Base-by-base conservation (phyloP, 2,329 filamentous ascomycete species). In the Aspergillus piperis region DNA sequence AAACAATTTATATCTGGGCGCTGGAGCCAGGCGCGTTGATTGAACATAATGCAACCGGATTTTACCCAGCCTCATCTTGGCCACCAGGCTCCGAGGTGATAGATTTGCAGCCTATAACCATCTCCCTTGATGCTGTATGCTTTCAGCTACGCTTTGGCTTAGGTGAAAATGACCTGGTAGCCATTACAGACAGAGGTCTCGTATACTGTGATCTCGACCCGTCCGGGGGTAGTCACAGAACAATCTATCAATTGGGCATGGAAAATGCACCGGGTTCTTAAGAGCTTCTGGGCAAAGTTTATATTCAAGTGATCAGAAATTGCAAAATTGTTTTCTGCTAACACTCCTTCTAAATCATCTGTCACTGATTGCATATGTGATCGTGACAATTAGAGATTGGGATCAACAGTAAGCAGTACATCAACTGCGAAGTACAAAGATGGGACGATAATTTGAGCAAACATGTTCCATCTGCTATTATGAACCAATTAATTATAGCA, bases 101-200 rank as follows among this genome's bases (percentile, higher is more conserved):
- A 25, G 69, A 73, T 48, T 58, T 79, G 49, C 70, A 64, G 36
- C 75, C 77, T 0, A 66, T 75, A 42, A 61, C 73, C 5, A 62
- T 79, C 17, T 65, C 69, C 3, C 56, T 75, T 42, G 69, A 73
- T 48, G 77, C 75, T 1, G 77, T 79, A 17, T 77, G 75, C 58
- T 77, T 73, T 48, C 70, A 73, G 55, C 51, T 79, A 48, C 59
- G 61, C 15, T 79, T 79, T 62, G 69, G 66, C 5, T 62, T 66
- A 2, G 57, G 65, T 10, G 77, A 78, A 61, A 65, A 80, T 59
- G 74, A 78, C 58, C 61, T 80, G 23, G 53, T 78, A 59, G 73
- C 73, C 8, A 64, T 80, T 54, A 80, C 78, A 11, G 78, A 80
- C 65, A 71, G 72, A 44, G 78, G 78, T 8, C 48, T 80, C 23